A percentile compares a stretch with the other conserved stretches of the same genome.
These are phyloP conservation scores for Chlorella sorokiniana DNA, from an alignment of 139 green algal species.

Conservation along the genomic window DNA sequence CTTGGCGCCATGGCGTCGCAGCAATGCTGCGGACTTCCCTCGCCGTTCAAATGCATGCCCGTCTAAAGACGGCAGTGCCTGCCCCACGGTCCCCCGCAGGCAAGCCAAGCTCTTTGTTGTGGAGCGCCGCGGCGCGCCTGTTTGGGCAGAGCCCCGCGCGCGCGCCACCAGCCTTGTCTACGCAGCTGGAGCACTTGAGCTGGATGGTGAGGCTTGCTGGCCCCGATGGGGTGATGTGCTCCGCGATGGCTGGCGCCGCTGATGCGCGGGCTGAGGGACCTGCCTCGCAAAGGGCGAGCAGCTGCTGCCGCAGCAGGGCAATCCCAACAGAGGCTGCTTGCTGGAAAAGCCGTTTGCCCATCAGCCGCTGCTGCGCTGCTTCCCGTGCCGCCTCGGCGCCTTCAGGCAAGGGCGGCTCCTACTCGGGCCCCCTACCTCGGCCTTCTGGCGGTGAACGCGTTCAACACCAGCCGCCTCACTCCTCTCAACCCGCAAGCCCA, in stretches of 20 bases:
- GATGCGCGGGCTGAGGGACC: neutral
- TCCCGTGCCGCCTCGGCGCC: neutral
- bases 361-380: neutral
- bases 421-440: constrained; percentile 17
- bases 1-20: too few species aligned
- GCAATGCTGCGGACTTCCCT: too few species aligned
- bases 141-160: neutral
- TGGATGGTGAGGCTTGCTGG: neutral
- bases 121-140: neutral
- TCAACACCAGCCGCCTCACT: neutral
- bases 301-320: neutral
- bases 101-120: constrained; percentile 1
- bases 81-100: neutral
- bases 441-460: neutral
- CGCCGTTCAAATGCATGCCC: too few species aligned
- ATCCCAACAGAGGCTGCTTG: neutral
- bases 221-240: too few species aligned
- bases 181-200: neutral
- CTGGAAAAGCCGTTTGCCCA: neutral
- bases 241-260: neutral
- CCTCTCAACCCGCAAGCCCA: constrained; percentile 8
- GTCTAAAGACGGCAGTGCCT: too few species aligned
- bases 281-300: neutral
- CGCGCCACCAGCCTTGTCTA: constrained; percentile 14
- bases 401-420: constrained; percentile 13